Base-by-base conservation (phyloP, 352 stramenopile species). In the Phytopythium mirpurense region DNA sequence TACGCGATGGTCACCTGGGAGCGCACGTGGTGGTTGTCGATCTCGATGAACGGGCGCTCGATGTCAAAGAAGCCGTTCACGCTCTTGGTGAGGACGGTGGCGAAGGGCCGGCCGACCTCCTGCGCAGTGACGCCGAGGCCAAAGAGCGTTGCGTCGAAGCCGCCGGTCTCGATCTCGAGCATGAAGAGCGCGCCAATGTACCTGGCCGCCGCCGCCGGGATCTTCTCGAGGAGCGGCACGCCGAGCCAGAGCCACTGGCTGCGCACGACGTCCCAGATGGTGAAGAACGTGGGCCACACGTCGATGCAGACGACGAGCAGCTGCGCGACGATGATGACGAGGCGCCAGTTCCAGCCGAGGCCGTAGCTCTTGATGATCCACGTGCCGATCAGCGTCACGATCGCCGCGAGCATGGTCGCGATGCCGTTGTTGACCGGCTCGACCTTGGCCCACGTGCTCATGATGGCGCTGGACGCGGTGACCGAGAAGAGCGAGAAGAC, bases 241-340 rank as follows among this genome's bases (percentile, higher is more conserved):
- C 76, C 76, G 18, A 84, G 59, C 72, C 65, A 88, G 54, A 88
- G 77, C 72, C 74, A 88, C 48, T 88, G 77, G 48, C 69, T 83
- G 36, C 76, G 72, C n/a, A 78, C 57, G 0, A 88, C 74, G 51
- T 88, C 54, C 77, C 77, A 88, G 54, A 86, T 82, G 31, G 77
- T 88, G 51, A 81, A 56, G 44, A 86, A 73, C 18, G 72, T 84
- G 16, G 73, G 70, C 5, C 78, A 51, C 1, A 67, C 51, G 29
- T 86, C 77, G 27, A 81, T 56, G 8, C 57, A 51, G n/a, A 88
- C 70, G 26, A 85, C 68, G 2, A 69, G 46, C 15, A 83, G 40
- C 54, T 81, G 68, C 4, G 60, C 51, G 24, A 75, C 61, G 45
- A 86, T 67, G 11, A 78, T 70, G 26, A 62, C 44, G 50, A 59